Evolutionary conservation across 2,329 filamentous ascomycete species (phyloP), one percentile per base, ranked within the genome.

Genomic region (Arthroderma uncinatum): DNA sequence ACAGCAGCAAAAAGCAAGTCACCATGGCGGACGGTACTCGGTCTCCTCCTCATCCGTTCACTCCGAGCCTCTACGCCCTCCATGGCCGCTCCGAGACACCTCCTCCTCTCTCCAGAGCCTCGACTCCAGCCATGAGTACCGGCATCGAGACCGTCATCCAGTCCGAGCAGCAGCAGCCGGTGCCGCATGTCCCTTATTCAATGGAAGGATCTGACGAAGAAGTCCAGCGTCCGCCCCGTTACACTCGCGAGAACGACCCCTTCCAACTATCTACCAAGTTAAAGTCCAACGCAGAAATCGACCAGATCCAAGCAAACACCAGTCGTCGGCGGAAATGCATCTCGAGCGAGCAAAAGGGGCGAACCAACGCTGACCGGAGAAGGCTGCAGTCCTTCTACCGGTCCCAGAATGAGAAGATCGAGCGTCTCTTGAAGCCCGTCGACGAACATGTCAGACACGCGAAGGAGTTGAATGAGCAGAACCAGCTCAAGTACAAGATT

Each of bases 331-430:
- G 75, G 59, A 67, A 62, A 28, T 64, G 56, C 28, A 65, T 65
- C 8, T 65, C 61, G n/a, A 64, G 63, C 33, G 53, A 39, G 39
- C 36, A 55, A 10, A 63, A 61, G 7, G 66, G 66, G 53, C 42
- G 62, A 59, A 59, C 64, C 60, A 57, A 60, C 50, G 44, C 60
- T 9, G 59, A 57, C 14, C 56, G 79, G 12, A 78, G 75, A 62
- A 84, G 81, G 66, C 70, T 97, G 14, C 80, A 87, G 66, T 81
- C 82, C 54, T 97, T 96, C 75, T 97, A 97, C 77, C 82, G 89
- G 69, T 79, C 79, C 30, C 92, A 98, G 69, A 98, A 98, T 69
- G 88, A 91, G 70, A 91, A 89, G 65, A 98, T 98, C 63, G 83
- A 95, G 74, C 83, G 89, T 9, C 81, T 96, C 73, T 79, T 97